Evolutionary conservation across 2,329 filamentous ascomycete species (phyloP).

Genomic region (Pestalotiopsis sp.): DNA sequence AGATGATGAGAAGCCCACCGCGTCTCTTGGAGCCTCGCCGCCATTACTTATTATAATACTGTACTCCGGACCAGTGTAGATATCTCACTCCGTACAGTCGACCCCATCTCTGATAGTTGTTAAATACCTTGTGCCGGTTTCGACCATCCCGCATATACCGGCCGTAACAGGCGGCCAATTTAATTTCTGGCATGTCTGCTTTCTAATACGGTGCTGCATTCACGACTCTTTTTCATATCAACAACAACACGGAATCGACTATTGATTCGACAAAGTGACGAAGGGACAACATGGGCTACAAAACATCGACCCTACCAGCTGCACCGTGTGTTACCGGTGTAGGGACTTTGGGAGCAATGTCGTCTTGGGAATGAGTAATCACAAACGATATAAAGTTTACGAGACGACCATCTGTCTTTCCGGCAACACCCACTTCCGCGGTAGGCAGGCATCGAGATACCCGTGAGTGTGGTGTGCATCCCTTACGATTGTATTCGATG

Average conservation of each 20-base stretch:
- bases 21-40: background rate
- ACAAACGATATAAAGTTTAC: background rate
- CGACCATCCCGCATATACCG: background rate
- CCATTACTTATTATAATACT: no score
- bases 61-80: no score
- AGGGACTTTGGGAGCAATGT: background rate
- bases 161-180: background rate
- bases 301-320: no score
- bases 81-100: background rate
- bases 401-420: background rate
- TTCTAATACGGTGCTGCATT: no score
- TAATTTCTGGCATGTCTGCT: no score
- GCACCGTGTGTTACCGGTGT: background rate
- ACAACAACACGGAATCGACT: no score
- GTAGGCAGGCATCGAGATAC: background rate
- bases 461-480: background rate
- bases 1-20: slow-evolving; percentile 1
- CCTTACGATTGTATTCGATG: background rate
- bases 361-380: background rate
- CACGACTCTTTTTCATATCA: no score
- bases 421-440: background rate
- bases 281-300: no score
- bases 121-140: background rate
- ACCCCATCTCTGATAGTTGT: background rate
- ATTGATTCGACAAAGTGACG: no score